phyloP scores from a whole-genome alignment of 75 land plant genomes.

The Cryptomeria japonica region DNA sequence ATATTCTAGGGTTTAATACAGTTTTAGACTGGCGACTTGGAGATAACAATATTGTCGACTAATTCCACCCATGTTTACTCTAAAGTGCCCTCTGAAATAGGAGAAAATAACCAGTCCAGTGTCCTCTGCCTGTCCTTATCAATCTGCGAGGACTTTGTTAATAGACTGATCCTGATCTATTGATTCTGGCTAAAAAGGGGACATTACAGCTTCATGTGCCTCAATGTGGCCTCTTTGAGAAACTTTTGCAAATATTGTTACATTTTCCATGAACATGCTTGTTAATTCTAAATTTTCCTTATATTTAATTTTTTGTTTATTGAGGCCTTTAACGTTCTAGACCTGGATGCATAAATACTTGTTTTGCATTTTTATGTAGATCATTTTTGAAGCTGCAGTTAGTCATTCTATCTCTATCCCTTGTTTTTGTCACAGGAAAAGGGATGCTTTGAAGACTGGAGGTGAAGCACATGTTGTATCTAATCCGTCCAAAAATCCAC shows the following conservation, averaged over 20 bases:
- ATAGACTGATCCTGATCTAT: too few relatives aligned
- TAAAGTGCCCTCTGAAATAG: too few relatives aligned
- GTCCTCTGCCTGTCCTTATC: too few relatives aligned
- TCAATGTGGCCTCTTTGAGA: background rate
- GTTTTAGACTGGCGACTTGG: too few relatives aligned
- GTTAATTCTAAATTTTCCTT: background rate
- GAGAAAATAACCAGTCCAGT: too few relatives aligned
- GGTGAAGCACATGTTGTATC: background rate
- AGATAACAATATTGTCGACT: too few relatives aligned
- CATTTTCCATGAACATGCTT: background rate
- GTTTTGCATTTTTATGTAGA: background rate
- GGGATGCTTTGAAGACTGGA: background rate
- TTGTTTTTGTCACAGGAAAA: constrained; percentile 7
- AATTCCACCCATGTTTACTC: too few relatives aligned
- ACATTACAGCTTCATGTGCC: background rate
- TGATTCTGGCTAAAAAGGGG: too few relatives aligned
- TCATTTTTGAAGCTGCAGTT: background rate
- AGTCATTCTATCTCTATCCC: background rate
- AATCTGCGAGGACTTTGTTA: too few relatives aligned
- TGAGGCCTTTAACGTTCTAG: background rate
- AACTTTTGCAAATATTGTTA: background rate
- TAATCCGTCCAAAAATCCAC: constrained; percentile 2
- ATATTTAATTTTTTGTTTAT: background rate
- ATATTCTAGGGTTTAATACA: too few relatives aligned
- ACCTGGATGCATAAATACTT: background rate